Evolutionary conservation across 345 rosid species (phyloP), one percentile per base, ranked within the genome.

Genomic region (Linum tenue): DNA sequence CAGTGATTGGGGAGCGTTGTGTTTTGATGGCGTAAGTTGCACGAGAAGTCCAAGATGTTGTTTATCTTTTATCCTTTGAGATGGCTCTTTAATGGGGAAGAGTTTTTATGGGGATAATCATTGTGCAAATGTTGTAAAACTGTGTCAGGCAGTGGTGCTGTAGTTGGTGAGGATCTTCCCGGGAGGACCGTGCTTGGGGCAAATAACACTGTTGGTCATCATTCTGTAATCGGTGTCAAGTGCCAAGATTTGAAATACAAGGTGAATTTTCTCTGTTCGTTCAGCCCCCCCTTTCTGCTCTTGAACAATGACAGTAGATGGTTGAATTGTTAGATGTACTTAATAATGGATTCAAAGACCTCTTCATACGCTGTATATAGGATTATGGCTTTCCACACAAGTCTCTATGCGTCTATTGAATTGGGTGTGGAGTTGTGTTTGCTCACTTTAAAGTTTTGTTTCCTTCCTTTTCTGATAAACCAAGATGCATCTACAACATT

Each of bases 191-290:
- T 88, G 57, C 40, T 90, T 7, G 97, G 97, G 39, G 22, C 78
- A 69, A 81, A 82, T 75, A 90, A 88, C 81, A 67, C 80, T 64
- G 75, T 92, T 6, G 97, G 96, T 55, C 83, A 90, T 75, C 89
- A 90, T 68, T 83, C 97, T 5, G 86, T 80, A 56, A 83, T 92
- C 74, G 99, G 97, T 62, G 77, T 83, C 64, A 88, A 92, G 81
- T 92, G 99, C 75, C 99, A 92, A 73, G 97, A 90, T 77, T 64
- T 85, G 81, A 92, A 92, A 74, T 92, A 86, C 80, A 72, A 85
- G 97, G 99, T 88, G 60, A 44, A 58, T 64, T 69, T 48, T n/a
- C 61, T 67, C 12, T 14, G 5, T 8, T 59, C 9, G 5, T 35
- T 36, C 15, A 58, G 60, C 69, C 41, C 39, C 15, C 61, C 62